Evolutionary conservation across 768 basidiomycete species (phyloP), one percentile per base, ranked within the genome.

Genomic region (Clathrus columnatus): DNA sequence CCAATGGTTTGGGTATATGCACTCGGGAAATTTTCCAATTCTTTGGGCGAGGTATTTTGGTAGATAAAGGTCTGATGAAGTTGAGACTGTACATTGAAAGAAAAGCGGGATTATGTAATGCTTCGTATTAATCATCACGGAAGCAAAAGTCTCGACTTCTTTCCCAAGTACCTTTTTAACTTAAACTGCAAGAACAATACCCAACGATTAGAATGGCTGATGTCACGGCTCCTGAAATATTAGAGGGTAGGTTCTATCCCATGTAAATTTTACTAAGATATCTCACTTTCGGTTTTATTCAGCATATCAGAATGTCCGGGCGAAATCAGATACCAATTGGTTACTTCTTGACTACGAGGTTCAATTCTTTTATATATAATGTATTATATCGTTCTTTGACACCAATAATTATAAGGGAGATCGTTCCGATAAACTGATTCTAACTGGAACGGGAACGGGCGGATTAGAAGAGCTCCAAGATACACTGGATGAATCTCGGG

Each of bases 281-380:
- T 48, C 50, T 51, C 55, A 54, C 66, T 63, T 66, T 70, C 59
- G 65, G 62, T 57, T 62, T 61, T 54, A 56, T 27, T 36, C 67
- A 91, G 94, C 91, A 28, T 95, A 96, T 76, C 75, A 80, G 68
- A 87, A 92, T 61, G 85, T 96, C 53, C 84, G 93, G 61, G 77
- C 75, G 59, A 84, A 90, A 76, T 76, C 83, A 36, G 87, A 89
- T 27, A 87, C 83, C 28, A 96, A 88, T 68, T 97, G 92, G 92
- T 66, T 94, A 45, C 74, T 97, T 55, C 71, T 96, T 56, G 89
- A 95, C 67, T 98, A 97, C 68, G 85, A 87, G 74, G 84, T 82
- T 61, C 65, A 75, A 54, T 41, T 36, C 36, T n/a, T 29, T 21
- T 29, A n/a, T 23, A 42, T 30, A 28, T 44, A 2, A 47, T 5